These are phyloP conservation scores for Begonia peltatifolia DNA, from an alignment of 306 rosid genomes.

Conservation along the genomic window DNA sequence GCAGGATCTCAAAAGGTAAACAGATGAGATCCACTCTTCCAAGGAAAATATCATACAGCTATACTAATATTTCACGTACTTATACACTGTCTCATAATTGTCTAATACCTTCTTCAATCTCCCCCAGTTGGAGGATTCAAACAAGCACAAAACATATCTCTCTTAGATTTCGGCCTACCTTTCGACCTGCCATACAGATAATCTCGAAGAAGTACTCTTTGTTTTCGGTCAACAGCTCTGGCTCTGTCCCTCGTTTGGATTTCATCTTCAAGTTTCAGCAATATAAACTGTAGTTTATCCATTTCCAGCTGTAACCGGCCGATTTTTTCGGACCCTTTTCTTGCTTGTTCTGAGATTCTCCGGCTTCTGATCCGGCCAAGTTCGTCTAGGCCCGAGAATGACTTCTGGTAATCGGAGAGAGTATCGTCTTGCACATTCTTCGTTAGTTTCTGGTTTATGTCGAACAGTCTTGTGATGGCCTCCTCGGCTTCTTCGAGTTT, in stretches of 20 bases:
- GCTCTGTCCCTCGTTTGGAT: constrained; percentile 45
- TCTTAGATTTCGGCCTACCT: constrained; percentile 32
- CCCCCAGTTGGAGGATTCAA: constrained; percentile 61
- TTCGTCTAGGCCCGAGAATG: constrained; percentile 27
- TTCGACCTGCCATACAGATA: constrained; percentile 56
- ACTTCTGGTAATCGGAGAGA: constrained; percentile 23
- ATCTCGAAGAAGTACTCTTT: constrained; percentile 68
- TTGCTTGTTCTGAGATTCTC: constrained; percentile 58
- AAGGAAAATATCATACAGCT: constrained; percentile 24
- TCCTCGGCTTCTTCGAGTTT: constrained; percentile 70
- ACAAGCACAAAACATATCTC: constrained; percentile 61
- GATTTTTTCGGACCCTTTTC: constrained; percentile 63
- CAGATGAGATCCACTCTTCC: constrained; percentile 7
- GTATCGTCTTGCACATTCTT: constrained; percentile 44
- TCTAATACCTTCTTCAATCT: constrained; percentile 28
- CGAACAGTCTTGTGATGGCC: constrained; percentile 42
- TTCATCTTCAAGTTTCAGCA: constrained; percentile 61
- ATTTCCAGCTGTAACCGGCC: constrained; percentile 80
- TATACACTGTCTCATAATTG: constrained; percentile 11
- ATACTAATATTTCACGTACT: constrained; percentile 15
- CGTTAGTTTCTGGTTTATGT: constrained; percentile 40
- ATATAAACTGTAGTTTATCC: constrained; percentile 68
- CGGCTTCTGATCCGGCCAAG: constrained; percentile 49
- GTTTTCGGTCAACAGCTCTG: constrained; percentile 31
- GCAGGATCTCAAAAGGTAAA: constrained; percentile 11